phyloP scores from a whole-genome alignment of 768 basidiomycete species.

The Trametes cubensis region DNA sequence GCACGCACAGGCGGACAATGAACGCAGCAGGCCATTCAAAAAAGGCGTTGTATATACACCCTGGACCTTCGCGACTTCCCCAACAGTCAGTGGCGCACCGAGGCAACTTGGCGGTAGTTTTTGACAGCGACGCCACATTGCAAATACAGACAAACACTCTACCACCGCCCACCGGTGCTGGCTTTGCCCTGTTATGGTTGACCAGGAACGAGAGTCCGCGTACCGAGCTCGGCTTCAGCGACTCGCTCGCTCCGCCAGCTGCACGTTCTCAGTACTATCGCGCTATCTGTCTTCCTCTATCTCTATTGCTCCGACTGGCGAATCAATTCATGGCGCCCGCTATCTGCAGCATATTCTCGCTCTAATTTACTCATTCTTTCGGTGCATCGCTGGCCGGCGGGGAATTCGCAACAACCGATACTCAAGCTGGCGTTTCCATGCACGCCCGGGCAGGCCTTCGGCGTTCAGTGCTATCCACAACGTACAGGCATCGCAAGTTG shows the following conservation, averaged over 20 bases:
- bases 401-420: background rate
- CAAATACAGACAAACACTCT: constrained; percentile 12
- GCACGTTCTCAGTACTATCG: background rate
- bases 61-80: constrained; percentile 9
- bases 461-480: background rate
- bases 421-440: background rate
- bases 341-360: background rate
- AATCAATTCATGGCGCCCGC: background rate
- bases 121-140: constrained; percentile 13
- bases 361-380: background rate
- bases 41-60: background rate
- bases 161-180: constrained; percentile 7
- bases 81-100: constrained; percentile 23
- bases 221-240: background rate
- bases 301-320: background rate
- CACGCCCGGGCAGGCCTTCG: background rate
- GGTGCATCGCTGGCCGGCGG: background rate
- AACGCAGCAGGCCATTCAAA: background rate
- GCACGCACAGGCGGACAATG: background rate
- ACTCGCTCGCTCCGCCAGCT: background rate
- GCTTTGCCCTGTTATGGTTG: constrained; percentile 4
- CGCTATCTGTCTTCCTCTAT: background rate
- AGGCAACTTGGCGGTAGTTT: background rate
- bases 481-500: background rate
- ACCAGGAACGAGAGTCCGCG: constrained; percentile 15